Base-by-base conservation (phyloP, 2,329 filamentous ascomycete genomes). In the Clarireedia homoeocarpa region DNA sequence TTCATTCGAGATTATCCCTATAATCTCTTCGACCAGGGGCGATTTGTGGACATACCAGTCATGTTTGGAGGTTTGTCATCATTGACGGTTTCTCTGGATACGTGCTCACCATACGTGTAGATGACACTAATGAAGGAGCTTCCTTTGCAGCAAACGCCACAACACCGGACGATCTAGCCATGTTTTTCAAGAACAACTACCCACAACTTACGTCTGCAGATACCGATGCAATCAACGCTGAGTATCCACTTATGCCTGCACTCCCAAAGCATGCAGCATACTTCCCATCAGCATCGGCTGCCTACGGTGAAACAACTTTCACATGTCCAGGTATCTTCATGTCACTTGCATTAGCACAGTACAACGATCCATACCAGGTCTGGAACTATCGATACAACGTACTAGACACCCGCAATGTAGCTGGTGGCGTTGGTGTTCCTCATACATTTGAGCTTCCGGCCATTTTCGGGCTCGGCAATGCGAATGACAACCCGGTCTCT, bases 61-160 rank as follows among this genome's bases (percentile, higher is more conserved):
- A 70, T 76, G 26, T 69, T 75, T 51, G 74, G 74, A 53, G 60
- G 63, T 66, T 44, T 27, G 63, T 55, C 14, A 10, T 15, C 5
- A n/a, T 20, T 52, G 27, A 14, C 10, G 30, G 7, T 34, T 34
- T 12, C 10, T 34, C 30, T 12, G 3, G 9, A 12, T 34, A 3
- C 4, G 30, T 34, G 30, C 30, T 34, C 30, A 34, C 30, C 3
- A 34, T 34, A 12, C 3, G 6, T 26, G 36, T 44, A 64, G 73
- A 74, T 59, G 69, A 72, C n/a, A 74, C 73, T 4, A 69, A 77
- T 54, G 84, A 84, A 67, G 85, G 84, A 30, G 84, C 83, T 0
- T 68, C 75, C 4, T 86, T 86, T 65, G 72, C 70, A 5, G 64
- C 68, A 2, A 70, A 71, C n/a, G 68, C 65, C 4, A 60, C 71